These are phyloP conservation scores for Magnaporthales sp. DNA, from an alignment of 2,329 filamentous ascomycete genomes.

Conservation along the genomic window DNA sequence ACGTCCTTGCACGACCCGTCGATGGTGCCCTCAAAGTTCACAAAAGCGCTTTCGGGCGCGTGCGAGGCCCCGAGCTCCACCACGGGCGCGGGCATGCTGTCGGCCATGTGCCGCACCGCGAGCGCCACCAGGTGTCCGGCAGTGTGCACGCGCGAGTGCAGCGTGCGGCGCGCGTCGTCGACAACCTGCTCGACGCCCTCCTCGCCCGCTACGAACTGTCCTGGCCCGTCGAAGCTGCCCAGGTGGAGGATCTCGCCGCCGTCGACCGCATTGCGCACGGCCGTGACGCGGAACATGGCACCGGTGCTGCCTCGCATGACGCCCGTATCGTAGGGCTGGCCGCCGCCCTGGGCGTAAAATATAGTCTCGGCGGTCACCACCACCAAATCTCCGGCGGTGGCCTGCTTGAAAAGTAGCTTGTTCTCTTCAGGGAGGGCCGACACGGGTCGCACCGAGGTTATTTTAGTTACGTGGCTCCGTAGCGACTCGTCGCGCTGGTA, in stretches of 20 bases:
- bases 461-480: not conserved
- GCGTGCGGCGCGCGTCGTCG: constrained; percentile 47
- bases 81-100: constrained; percentile 41
- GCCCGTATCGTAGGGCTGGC: constrained; percentile 62
- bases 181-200: constrained; percentile 44
- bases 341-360: constrained; percentile 68
- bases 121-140: constrained; percentile 64
- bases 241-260: constrained; percentile 56
- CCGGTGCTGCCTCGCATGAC: constrained; percentile 29
- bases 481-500: not conserved
- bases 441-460: not conserved
- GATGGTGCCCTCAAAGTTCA: constrained; percentile 61
- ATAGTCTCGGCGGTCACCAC: constrained; percentile 53
- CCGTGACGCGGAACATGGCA: constrained; percentile 39
- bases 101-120: constrained; percentile 52
- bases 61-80: constrained; percentile 65
- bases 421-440: not conserved
- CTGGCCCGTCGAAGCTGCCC: constrained; percentile 39
- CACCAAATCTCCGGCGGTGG: not conserved
- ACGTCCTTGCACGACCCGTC: constrained; percentile 50
- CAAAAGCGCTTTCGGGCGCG: constrained; percentile 56
- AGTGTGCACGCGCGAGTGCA: constrained; percentile 64
- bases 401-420: not conserved
- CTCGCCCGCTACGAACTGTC: constrained; percentile 30
- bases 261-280: constrained; percentile 44